A percentile compares a stretch with the other conserved stretches of the same genome.
phyloP scores from a whole-genome alignment of 208 protist species.

The Leptomonas seymouri region DNA sequence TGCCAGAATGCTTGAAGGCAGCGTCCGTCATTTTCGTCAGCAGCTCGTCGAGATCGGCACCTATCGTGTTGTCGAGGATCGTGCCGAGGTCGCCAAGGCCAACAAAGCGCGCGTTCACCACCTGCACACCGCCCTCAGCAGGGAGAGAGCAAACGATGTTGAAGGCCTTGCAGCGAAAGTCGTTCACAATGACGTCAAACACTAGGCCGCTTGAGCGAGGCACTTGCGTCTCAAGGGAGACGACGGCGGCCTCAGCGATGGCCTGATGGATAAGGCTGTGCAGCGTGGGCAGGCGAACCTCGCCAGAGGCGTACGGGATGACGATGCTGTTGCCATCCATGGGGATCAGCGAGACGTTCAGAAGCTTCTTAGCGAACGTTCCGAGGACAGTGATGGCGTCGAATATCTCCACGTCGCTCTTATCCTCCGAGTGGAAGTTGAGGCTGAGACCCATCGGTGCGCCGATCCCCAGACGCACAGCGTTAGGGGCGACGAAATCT shows the following conservation, averaged over 20 bases:
- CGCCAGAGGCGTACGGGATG: constrained; percentile 2
- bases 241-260: constrained; percentile 8
- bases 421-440: constrained; percentile 15
- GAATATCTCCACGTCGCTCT: constrained; percentile 19
- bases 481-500: constrained; percentile 12
- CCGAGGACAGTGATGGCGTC: constrained; percentile 10
- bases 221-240: constrained; percentile 14
- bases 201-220: constrained; percentile 11
- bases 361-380: constrained; percentile 7
- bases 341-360: constrained; percentile 3
- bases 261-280: constrained; percentile 22
- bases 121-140: constrained; percentile 14
- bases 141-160: constrained; percentile 28
- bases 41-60: constrained; percentile 7
- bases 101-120: constrained; percentile 18
- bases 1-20: constrained; percentile 15
- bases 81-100: constrained; percentile 21
- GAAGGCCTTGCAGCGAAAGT: constrained; percentile 21
- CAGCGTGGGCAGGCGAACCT: constrained; percentile 15
- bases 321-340: neutral
- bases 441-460: neutral
- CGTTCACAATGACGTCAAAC: constrained; percentile 27
- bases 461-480: constrained; percentile 13
- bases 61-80: constrained; percentile 18
- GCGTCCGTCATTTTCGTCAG: constrained; percentile 14